Conservation (phyloP, 139 green algal genomes). For the Ettlia oleoabundans region DNA sequence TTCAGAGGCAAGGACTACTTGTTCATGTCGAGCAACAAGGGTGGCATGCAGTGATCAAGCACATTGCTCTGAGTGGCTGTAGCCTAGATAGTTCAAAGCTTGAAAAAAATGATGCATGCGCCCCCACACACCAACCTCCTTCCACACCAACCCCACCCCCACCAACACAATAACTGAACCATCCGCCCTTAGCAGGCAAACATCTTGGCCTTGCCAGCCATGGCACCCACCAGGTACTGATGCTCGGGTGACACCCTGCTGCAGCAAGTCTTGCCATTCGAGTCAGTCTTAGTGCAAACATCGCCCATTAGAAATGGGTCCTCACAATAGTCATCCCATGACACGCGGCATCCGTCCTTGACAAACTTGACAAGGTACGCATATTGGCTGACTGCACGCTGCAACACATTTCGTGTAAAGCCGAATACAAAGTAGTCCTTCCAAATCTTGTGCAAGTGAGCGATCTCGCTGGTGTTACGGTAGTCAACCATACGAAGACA, state of each 20-base stretch:
- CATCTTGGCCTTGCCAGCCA: no score
- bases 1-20: no score
- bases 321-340: background rate
- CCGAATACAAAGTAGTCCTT: slow-evolving; percentile 6
- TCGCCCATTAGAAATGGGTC: slow-evolving; percentile 12
- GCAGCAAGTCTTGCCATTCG: background rate
- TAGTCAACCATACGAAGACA: background rate
- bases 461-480: background rate
- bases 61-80: no score
- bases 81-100: no score
- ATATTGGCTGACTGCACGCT: background rate
- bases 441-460: background rate
- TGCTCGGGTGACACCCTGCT: background rate
- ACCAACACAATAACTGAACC: background rate
- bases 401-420: background rate
- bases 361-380: background rate
- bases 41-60: no score
- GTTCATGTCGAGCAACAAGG: no score
- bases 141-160: no score
- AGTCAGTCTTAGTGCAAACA: background rate
- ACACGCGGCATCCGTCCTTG: background rate
- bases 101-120: no score
- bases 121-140: no score
- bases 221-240: slow-evolving; percentile 27
- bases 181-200: background rate